These are phyloP conservation scores for Triticum dicoccoides DNA, from an alignment of 176 grass and related monocot genomes.

Conservation along the genomic window DNA sequence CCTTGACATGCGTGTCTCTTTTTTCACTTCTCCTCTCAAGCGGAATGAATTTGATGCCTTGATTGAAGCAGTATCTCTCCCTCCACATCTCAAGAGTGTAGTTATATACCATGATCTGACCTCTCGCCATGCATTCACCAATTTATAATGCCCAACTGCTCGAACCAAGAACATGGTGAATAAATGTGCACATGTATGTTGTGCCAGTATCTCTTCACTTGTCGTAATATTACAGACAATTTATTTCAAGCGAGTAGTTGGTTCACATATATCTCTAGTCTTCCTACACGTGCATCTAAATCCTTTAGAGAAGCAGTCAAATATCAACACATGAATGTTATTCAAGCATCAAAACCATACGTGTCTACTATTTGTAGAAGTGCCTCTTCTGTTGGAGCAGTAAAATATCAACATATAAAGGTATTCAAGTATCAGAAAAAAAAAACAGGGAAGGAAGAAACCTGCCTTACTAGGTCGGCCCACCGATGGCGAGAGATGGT, in stretches of 20 bases:
- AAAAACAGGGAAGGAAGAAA: too few species aligned
- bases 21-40: not conserved
- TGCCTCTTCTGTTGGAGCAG: too few species aligned
- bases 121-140: not conserved
- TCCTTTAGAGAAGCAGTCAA: too few species aligned
- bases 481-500: too few species aligned
- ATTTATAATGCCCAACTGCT: not conserved
- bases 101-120: not conserved
- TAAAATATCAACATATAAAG: too few species aligned
- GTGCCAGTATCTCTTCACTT: not conserved
- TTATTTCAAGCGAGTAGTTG: not conserved
- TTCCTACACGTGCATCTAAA: too few species aligned
- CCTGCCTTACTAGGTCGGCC: too few species aligned
- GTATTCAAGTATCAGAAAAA: too few species aligned
- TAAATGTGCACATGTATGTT: not conserved
- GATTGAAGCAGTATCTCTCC: not conserved
- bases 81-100: not conserved
- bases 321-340: too few species aligned
- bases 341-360: too few species aligned
- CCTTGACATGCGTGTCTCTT: not conserved
- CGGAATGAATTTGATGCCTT: not conserved
- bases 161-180: not conserved
- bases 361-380: too few species aligned
- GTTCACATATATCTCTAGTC: too few species aligned
- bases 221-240: not conserved